A percentile compares a stretch with the other conserved stretches of the same genome.
phyloP scores from a whole-genome alignment of 768 basidiomycete species.

The Dendrothele bispora region DNA sequence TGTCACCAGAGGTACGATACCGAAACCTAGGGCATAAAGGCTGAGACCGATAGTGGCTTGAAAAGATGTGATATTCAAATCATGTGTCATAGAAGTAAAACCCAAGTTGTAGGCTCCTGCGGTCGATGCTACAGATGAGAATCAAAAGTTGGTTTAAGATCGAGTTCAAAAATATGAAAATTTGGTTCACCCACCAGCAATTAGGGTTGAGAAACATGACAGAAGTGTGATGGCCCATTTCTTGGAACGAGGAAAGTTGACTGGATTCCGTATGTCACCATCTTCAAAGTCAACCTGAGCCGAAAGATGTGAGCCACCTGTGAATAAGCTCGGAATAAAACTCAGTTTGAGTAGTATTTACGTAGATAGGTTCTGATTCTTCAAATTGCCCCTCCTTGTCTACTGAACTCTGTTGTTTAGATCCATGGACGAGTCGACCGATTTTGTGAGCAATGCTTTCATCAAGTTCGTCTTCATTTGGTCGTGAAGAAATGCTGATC shows the following conservation, averaged over 20 bases:
- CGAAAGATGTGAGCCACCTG: not conserved
- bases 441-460: conserved; percentile 30
- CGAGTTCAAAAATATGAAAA: too few relatives aligned
- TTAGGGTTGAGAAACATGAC: conserved; percentile 46
- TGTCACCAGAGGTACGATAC: conserved; percentile 60
- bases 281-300: conserved; percentile 44
- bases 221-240: conserved; percentile 49
- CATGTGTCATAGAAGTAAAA: conserved; percentile 53
- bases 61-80: conserved; percentile 43
- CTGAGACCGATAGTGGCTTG: conserved; percentile 49
- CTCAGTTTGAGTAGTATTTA: conserved; percentile 3
- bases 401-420: conserved; percentile 12
- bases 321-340: not conserved
- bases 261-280: conserved; percentile 39
- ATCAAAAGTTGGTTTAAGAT: too few relatives aligned
- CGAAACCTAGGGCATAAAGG: conserved; percentile 62
- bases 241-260: conserved; percentile 31
- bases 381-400: conserved; percentile 1
- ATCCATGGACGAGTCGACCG: conserved; percentile 27
- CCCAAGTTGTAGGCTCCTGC: conserved; percentile 58
- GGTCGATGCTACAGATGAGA: conserved; percentile 49
- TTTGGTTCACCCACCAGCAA: conserved; percentile 40
- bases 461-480: conserved; percentile 31
- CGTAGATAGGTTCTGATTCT: conserved; percentile 17
- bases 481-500: conserved; percentile 28